Conservation (phyloP, 2,329 filamentous ascomycete species). For the Rhexocercosporidium sp. region DNA sequence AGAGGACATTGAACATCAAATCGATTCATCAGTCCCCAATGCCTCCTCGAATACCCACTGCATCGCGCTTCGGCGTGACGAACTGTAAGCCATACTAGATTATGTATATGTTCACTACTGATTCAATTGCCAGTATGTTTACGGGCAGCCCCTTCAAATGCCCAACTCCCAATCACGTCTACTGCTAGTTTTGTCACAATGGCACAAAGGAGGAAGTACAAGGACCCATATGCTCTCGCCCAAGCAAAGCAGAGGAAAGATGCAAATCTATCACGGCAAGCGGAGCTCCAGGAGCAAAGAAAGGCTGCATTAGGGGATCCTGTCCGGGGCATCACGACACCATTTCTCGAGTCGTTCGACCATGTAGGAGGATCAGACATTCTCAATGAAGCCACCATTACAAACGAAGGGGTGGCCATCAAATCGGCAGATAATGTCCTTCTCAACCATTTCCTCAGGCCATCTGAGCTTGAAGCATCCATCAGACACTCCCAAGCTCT, state of each 20-base stretch:
- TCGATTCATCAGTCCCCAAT: slow-evolving; percentile 48
- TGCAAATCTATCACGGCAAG: slow-evolving; percentile 78
- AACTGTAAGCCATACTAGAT: slow-evolving; percentile 57
- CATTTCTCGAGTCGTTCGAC: slow-evolving; percentile 84
- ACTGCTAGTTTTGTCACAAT: slow-evolving; percentile 63
- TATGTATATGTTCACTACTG: background rate
- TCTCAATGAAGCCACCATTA: slow-evolving; percentile 32
- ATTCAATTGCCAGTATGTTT: slow-evolving; percentile 58
- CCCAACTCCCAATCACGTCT: slow-evolving; percentile 63
- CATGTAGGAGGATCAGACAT: slow-evolving; percentile 49
- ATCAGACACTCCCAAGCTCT: slow-evolving; percentile 71
- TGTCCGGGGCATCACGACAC: slow-evolving; percentile 76
- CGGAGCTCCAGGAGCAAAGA: slow-evolving; percentile 69
- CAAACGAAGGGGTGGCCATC: slow-evolving; percentile 48
- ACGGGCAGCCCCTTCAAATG: slow-evolving; percentile 56
- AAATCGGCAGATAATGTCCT: slow-evolving; percentile 55
- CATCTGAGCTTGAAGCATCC: slow-evolving; percentile 68
- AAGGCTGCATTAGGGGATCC: slow-evolving; percentile 74
- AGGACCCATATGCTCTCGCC: slow-evolving; percentile 82
- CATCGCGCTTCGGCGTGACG: slow-evolving; percentile 63
- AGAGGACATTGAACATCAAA: background rate
- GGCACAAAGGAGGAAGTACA: slow-evolving; percentile 69
- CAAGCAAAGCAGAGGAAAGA: slow-evolving; percentile 84
- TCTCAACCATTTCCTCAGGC: slow-evolving; percentile 78
- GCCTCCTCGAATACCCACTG: slow-evolving; percentile 69